Percentiles rank a stretch among this genome's conserved stretches.
Conservation (phyloP, 2,329 filamentous ascomycete species). For the Cladorrhinum sp. region DNA sequence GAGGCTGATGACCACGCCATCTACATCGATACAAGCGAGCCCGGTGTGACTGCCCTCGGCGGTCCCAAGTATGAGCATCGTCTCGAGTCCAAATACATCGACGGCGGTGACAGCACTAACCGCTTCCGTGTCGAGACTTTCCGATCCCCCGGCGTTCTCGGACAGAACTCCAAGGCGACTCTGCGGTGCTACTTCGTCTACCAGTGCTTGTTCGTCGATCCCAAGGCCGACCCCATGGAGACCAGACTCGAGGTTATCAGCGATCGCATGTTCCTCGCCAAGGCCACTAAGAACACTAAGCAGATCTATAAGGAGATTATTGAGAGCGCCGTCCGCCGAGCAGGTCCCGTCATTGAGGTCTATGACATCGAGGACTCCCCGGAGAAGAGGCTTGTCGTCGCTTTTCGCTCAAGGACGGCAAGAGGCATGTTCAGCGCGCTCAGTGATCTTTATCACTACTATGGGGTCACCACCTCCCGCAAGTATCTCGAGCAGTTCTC, state of each 20-base stretch:
- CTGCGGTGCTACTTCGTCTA: constrained; percentile 99
- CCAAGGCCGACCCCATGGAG: constrained; percentile 71
- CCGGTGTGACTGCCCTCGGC: constrained; percentile 70
- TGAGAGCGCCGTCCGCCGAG: constrained; percentile 75
- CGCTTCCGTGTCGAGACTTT: constrained; percentile 96
- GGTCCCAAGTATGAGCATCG: constrained; percentile 93
- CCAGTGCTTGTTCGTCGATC: constrained; percentile 84
- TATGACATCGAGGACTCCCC: constrained; percentile 89
- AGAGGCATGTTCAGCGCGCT: constrained; percentile 91
- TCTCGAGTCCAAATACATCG: constrained; percentile 93
- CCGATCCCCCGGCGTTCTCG: constrained; percentile 80
- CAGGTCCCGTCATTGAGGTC: constrained; percentile 94
- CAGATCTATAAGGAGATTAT: constrained; percentile 95
- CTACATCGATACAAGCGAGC: constrained; percentile 96
- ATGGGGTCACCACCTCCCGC: constrained; percentile 89
- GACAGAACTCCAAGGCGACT: constrained; percentile 69
- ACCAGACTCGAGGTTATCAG: constrained; percentile 88
- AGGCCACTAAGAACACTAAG: constrained; percentile 94
- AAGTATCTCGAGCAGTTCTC: constrained; percentile 99
- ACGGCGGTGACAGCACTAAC: constrained; percentile 68
- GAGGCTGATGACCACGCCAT: constrained; percentile 93
- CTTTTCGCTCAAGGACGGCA: constrained; percentile 90
- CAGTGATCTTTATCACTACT: constrained; percentile 97
- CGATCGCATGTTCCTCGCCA: constrained; percentile 90
- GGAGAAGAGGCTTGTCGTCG: constrained; percentile 92